Conservation (phyloP, 2,329 filamentous ascomycete genomes). For the Dothistroma pini region DNA sequence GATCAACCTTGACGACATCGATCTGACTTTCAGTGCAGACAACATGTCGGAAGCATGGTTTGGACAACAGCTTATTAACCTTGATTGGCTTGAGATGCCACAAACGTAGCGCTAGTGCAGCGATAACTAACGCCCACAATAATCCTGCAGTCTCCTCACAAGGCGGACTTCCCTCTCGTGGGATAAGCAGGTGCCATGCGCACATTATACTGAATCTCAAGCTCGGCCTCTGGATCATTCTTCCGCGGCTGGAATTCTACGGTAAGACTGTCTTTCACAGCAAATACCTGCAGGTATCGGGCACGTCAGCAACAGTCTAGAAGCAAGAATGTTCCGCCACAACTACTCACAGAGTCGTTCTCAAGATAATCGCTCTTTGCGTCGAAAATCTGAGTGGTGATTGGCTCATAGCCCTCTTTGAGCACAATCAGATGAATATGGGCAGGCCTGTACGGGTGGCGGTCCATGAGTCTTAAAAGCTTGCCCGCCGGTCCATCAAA, state of each 20-base stretch:
- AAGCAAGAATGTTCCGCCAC: not conserved
- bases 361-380: conserved; percentile 17
- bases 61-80: conserved; percentile 26
- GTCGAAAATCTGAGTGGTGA: conserved; percentile 78
- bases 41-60: conserved; percentile 27
- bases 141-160: not conserved
- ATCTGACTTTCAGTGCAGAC: conserved; percentile 23
- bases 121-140: not conserved
- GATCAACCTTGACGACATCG: conserved; percentile 20
- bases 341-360: conserved; percentile 10
- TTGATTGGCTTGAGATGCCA: conserved; percentile 26
- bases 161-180: conserved; percentile 3
- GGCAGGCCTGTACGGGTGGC: conserved; percentile 59
- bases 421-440: conserved; percentile 52
- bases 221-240: conserved; percentile 41
- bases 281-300: not conserved
- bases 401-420: conserved; percentile 58
- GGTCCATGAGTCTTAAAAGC: conserved; percentile 55
- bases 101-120: conserved; percentile 2
- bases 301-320: not conserved
- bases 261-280: conserved; percentile 54
- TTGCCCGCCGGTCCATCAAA: conserved; percentile 42
- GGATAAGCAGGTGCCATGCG: conserved; percentile 13
- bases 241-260: conserved; percentile 55
- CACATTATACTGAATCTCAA: conserved; percentile 17